Conservation (phyloP, 164 flowering plant genomes). For the Annona squamosa region DNA sequence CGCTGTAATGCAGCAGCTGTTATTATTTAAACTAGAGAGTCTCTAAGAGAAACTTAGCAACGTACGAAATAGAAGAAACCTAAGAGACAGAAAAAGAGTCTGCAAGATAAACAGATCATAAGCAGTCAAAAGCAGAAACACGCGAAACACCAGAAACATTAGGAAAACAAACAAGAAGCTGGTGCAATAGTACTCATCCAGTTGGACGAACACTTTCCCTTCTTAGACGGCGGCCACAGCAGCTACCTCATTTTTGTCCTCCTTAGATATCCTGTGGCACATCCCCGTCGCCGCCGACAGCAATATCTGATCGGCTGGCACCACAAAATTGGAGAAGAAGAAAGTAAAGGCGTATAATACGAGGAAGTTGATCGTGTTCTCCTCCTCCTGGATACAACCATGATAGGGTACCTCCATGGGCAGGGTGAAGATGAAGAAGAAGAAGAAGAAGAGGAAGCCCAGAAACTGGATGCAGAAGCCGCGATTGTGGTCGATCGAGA, state of each 20-base stretch:
- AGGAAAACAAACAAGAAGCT: no score
- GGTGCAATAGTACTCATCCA: no score
- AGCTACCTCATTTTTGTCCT: slow-evolving; percentile 14
- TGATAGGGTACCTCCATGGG: slow-evolving; percentile 11
- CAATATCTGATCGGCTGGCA: slow-evolving; percentile 19
- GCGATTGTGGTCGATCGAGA: slow-evolving; percentile 26
- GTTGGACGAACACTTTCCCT: no score
- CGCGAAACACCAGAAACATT: no score
- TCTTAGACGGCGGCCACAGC: slow-evolving; percentile 6
- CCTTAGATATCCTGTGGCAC: slow-evolving; percentile 20
- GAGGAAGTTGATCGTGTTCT: slow-evolving; percentile 13
- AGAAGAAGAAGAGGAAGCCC: slow-evolving; percentile 37
- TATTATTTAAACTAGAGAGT: no score
- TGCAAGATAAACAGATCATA: no score
- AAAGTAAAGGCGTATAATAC: slow-evolving; percentile 13
- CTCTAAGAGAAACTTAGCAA: no score
- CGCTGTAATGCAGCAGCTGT: no score
- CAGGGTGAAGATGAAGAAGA: slow-evolving; percentile 28
- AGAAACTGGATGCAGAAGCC: slow-evolving; percentile 27
- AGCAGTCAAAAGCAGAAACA: no score
- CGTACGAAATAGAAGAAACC: no score
- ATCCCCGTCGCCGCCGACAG: slow-evolving; percentile 16
- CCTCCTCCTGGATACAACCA: slow-evolving; percentile 6
- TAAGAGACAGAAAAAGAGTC: no score
- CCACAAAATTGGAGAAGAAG: slow-evolving; percentile 22